Conservation (phyloP, 2,329 filamentous ascomycete genomes). For the Bisporella sp. region DNA sequence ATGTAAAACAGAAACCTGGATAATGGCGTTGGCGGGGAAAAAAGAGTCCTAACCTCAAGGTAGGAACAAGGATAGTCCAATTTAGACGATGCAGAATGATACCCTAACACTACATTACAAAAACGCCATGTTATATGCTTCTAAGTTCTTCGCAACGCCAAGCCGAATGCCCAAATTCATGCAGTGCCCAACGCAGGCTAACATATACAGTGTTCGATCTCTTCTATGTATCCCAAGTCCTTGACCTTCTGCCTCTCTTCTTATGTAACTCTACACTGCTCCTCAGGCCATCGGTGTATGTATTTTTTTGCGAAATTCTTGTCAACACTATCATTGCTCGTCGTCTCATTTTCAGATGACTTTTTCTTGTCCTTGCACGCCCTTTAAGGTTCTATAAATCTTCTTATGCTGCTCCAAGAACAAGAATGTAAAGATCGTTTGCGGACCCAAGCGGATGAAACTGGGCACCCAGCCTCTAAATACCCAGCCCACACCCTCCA, state of each 20-base stretch:
- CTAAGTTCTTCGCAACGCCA: slow-evolving; percentile 13
- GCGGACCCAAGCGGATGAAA: slow-evolving; percentile 60
- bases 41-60: slow-evolving; percentile 7
- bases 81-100: slow-evolving; percentile 15
- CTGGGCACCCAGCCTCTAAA: slow-evolving; percentile 88
- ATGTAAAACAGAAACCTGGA: neutral
- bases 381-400: slow-evolving; percentile 52
- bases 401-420: slow-evolving; percentile 85
- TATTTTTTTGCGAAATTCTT: too few species aligned
- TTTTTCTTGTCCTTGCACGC: slow-evolving; percentile 17
- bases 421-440: slow-evolving; percentile 82
- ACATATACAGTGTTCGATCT: too few species aligned
- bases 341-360: slow-evolving; percentile 2
- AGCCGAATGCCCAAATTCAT: slow-evolving; percentile 1
- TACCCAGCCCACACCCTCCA: slow-evolving; percentile 74
- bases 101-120: slow-evolving; percentile 9
- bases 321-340: too few species aligned
- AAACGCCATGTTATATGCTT: slow-evolving; percentile 16
- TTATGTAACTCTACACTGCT: too few species aligned
- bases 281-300: too few species aligned
- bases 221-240: too few species aligned
- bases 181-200: too few species aligned
- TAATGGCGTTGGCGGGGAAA: slow-evolving; percentile 2
- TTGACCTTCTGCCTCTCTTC: too few species aligned
- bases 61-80: slow-evolving; percentile 8